Base-by-base conservation (phyloP, 2,329 filamentous ascomycete genomes). In the Grosmannia penicillata region DNA sequence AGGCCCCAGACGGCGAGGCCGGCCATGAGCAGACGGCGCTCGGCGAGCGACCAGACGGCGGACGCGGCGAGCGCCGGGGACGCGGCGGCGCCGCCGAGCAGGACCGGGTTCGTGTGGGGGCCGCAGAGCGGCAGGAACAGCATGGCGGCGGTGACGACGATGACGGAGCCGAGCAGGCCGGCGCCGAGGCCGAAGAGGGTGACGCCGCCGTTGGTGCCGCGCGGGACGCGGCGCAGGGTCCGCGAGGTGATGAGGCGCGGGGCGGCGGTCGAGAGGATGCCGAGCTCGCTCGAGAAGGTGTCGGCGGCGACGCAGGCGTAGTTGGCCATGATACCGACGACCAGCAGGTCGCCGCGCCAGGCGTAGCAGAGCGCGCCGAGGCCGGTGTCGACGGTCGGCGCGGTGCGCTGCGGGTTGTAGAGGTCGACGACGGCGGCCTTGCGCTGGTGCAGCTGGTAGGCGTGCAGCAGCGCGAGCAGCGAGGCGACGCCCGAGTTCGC, bases 281-380 rank as follows among this genome's bases (percentile, higher is more conserved):
- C 91, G 17, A 98, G 75, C 62, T 98, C 91, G 10, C 86, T 94
- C 41, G 82, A 87, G 56, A 95, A 91, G 0, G 91, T 98, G 56
- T 98, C 91, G 36, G 89, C 84, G 17, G 85, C 77, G 9, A 93
- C 86, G 35, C 84, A 83, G 21, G 86, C 89, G 53, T 98, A 98
- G 61, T 94, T 89, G 30, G 75, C 74, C 47, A 82, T 72, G 47
- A 81, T 77, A 11, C 77, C 77, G 17, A 80, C 52, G 10, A 78
- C 61, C 4, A 79, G 61, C 6, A 80, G 55, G 49, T 79, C 75
- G 26, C 75, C 76, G 35, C 63, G 63, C 71, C 71, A 77, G 0
- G 65, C 58, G 51, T 63, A 78, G 57, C 74, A 78, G 38, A 68
- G 53, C 13, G 62, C 63, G 39, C 65, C 60, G 14, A 54, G 37